Evolutionary conservation across 2,329 filamentous ascomycete genomes (phyloP), one percentile per base, ranked within the genome.

Genomic region (Diaporthe sp.): DNA sequence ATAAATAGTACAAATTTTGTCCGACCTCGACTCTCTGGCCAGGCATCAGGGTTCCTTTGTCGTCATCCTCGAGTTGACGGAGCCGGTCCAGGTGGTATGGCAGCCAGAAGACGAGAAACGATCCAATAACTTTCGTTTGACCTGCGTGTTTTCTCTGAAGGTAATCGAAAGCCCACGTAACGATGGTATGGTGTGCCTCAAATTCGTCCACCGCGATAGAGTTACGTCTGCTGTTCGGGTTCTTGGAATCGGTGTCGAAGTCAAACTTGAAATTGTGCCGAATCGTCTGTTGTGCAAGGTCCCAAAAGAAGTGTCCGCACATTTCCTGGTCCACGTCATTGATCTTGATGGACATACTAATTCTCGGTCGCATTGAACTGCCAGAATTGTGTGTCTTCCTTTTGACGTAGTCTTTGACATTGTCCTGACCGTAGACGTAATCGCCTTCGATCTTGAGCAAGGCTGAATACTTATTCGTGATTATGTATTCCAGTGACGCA

Each of bases 271-370:
- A 81, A 25, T 79, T 78, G 15, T 81, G 79, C 13, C 80, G 78
- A 51, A 79, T 80, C 0, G 77, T 77, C 44, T 79, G 80, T 3
- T 80, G 76, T 4, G 80, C 78, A 6, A 81, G 73, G 13, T 81
- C 80, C 80, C 80, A 81, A 8, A 81, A 61, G n/a, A 81, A 81
- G 25, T 80, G 76, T 1, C 74, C 77, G 37, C 78, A 79, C 2
- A 78, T 55, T 75, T 81, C 79, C 25, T 79, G 78, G 12, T 81
- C 79, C 8, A 80, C 79, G 7, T 81, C 80, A n/a, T 78, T 79
- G 55, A 81, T 80, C 72, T 60, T 78, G 42, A 81, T 81, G 4
- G 60, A 79, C 80, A 81, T 80, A 61, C 79, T 80, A 62, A 81
- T 81, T 22, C 76, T 78, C 0, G 79, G 51, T 17, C 74, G 77